These are phyloP conservation scores for Pulveroboletus ravenelii DNA, from an alignment of 768 basidiomycete species.

Conservation along the genomic window DNA sequence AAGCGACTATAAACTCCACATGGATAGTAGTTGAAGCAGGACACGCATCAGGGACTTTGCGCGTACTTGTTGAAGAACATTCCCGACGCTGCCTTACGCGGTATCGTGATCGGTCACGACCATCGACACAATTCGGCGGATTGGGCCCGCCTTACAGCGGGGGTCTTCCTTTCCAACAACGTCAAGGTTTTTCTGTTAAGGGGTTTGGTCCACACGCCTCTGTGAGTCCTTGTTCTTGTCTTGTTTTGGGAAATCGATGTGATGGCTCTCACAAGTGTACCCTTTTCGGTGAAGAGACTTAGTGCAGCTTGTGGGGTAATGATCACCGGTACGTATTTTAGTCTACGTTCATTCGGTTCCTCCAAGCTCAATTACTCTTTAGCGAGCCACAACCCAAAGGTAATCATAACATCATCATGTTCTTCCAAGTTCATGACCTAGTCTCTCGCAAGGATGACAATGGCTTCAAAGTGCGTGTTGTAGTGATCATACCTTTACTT, in stretches of 20 bases:
- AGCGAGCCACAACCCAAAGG: conserved; percentile 91
- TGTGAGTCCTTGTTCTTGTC: conserved; percentile 40
- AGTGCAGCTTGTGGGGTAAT: conserved; percentile 80
- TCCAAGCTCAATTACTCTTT: conserved; percentile 1
- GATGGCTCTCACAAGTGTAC: conserved; percentile 51
- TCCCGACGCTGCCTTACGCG: conserved; percentile 47
- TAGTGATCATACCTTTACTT: not conserved
- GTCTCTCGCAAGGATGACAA: conserved; percentile 61
- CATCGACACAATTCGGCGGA: conserved; percentile 75
- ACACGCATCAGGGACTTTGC: conserved; percentile 57
- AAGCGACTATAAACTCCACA: conserved; percentile 1
- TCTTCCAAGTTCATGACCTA: not conserved
- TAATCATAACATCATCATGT: conserved; percentile 19
- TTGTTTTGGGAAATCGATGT: not conserved
- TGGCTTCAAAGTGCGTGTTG: conserved; percentile 66
- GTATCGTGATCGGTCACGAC: conserved; percentile 83
- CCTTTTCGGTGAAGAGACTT: conserved; percentile 65
- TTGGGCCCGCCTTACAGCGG: conserved; percentile 75
- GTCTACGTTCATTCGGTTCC: not conserved
- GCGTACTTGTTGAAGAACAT: conserved; percentile 61
- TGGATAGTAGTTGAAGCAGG: not conserved
- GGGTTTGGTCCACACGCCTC: conserved; percentile 75
- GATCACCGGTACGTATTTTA: conserved; percentile 66
- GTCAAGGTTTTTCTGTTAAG: conserved; percentile 66
- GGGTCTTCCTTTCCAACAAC: conserved; percentile 58